Base-by-base conservation (phyloP, 345 rosid species). In the Melaleuca alternifolia region DNA sequence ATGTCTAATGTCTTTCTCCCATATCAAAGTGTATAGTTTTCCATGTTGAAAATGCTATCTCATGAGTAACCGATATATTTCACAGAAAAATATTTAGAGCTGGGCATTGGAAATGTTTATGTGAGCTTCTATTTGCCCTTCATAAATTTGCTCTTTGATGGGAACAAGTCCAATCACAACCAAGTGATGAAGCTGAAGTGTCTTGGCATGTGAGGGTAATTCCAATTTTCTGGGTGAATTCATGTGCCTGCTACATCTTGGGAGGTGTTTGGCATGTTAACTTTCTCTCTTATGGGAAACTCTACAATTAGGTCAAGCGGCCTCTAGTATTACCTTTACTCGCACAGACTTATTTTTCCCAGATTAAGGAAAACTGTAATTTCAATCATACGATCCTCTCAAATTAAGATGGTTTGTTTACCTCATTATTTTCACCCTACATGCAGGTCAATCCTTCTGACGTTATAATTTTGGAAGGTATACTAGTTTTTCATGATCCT, bases 371-470 rank as follows among this genome's bases (percentile, higher is more conserved):
- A 83, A 65, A 18, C 18, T 46, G 53, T 1, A 28, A 48, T 75
- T 33, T 51, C 51, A 75, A 77, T 37, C 1, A 7, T n/a, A 41
- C 14, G 2, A 16, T 51, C 14, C 79, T 50, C 53, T 82, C 46
- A 24, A 51, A 75, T 65, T 33, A 28, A 41, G 20, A 56, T 48
- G 44, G 20, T 51, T 24, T 61, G 81, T 59, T 85, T 24, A 30
- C 23, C n/a, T 57, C 23, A 57, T 51, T 82, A 15, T 50, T 30
- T 46, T 79, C 30, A 59, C 46, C 6, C 75, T 21, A 50, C 82
- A 51, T 50, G 76, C 87, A 88, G 89, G 88, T 88, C 62, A 88
- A 88, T 86, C 88, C 88, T 15, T 88, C 89, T 11, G 89, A 88
- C 53, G 89, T 88, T 81, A 88, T 88, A 81, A 88, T 88, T 61